Base-by-base conservation (phyloP, 805 yeast genomes). In the Hermanozyma aechmeae region DNA sequence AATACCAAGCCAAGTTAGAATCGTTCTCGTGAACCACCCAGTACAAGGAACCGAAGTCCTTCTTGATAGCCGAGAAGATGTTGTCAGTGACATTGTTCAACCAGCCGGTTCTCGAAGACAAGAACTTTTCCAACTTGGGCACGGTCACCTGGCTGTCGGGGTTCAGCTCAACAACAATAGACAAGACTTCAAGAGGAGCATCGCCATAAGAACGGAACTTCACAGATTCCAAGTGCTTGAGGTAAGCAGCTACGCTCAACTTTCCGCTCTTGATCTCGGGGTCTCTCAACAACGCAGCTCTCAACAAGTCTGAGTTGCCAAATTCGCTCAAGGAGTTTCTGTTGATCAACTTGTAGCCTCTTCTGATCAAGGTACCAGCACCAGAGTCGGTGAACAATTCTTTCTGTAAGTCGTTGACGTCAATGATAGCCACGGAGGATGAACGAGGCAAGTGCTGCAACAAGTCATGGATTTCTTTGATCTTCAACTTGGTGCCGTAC, bases 341-440 rank as follows among this genome's bases (percentile, higher is more conserved):
- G 47, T 75, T 77, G 33, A 79, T 55, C 42, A 92, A 69, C 61
- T 84, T 85, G 64, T 89, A 84, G 38, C 99, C 99, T 58, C 98
- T 78, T 71, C 98, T 81, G 47, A 92, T 86, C 65, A 92, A 70
- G 26, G 99, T 92, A 51, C 99, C 99, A 17, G 98, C 99, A 58
- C 99, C 99, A 12, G 95, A 81, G 56, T 92, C 98, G 23, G 99
- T 92, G 62, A 92, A 92, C 50, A 92, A 73, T 59, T 92, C 99
- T 56, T 89, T 92, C 62, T 92, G 97, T 49, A 92, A 71, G 53
- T 92, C 96, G 46, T 83, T 74, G 25, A 92, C 96, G 43, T 89
- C 83, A 46, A 92, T 92, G 53, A 92, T 92, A 25, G 99, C 98
- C 27, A 92, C 99, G 4, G 96, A 86, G 1, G 96, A 86, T 3